These are phyloP conservation scores for Metarhizium rileyi DNA, from an alignment of 2,329 filamentous ascomycete species.

Conservation along the genomic window DNA sequence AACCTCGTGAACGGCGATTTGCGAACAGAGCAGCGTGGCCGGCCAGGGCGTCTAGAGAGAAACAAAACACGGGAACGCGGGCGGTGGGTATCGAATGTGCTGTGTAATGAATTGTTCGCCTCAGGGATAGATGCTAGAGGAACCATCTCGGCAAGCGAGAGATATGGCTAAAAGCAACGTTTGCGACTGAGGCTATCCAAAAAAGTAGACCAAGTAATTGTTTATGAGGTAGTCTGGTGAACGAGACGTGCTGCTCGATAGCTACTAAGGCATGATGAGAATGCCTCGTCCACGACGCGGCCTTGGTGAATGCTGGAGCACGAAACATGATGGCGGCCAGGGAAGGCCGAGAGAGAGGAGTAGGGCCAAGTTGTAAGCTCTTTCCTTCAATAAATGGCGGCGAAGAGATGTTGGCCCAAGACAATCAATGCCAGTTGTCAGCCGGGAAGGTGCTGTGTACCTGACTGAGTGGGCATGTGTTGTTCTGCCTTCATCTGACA, in stretches of 20 bases:
- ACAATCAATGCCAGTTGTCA: too few species aligned
- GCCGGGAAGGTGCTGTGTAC: neutral
- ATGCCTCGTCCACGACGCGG: slow-evolving; percentile 4
- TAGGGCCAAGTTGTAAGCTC: neutral
- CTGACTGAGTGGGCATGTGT: neutral
- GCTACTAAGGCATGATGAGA: slow-evolving; percentile 7
- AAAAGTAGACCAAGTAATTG: slow-evolving; percentile 9
- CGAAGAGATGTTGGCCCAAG: neutral
- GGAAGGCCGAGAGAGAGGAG: neutral
- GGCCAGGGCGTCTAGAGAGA: slow-evolving; percentile 16
- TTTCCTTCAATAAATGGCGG: neutral
- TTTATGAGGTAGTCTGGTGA: slow-evolving; percentile 2
- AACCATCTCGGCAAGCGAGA: slow-evolving; percentile 16
- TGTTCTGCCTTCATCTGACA: slow-evolving; percentile 35
- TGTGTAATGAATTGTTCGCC: slow-evolving; percentile 12
- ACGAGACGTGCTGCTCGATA: slow-evolving; percentile 3
- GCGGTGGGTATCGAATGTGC: slow-evolving; percentile 9
- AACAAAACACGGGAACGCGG: slow-evolving; percentile 19
- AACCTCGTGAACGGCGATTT: slow-evolving; percentile 2
- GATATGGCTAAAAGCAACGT: slow-evolving; percentile 6
- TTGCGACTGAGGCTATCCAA: slow-evolving; percentile 16
- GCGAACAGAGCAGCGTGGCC: slow-evolving; percentile 11
- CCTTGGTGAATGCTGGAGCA: neutral
- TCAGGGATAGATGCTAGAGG: slow-evolving; percentile 19
- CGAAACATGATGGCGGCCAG: neutral